phyloP scores from a whole-genome alignment of 345 rosid species.

The Ailanthus altissimus region DNA sequence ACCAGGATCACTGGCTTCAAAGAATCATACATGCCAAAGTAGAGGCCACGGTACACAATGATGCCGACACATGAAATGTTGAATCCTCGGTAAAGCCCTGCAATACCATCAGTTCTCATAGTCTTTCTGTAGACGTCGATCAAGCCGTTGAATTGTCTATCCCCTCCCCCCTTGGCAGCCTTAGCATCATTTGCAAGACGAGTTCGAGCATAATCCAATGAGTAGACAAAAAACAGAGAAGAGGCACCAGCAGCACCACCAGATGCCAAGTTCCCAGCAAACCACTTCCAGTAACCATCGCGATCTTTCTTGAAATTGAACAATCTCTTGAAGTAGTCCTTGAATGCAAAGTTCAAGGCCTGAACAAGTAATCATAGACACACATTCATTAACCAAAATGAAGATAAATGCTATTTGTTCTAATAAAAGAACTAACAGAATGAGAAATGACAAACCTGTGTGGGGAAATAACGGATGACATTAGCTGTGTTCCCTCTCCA shows the following conservation, averaged over 20 bases:
- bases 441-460: slow-evolving; percentile 33
- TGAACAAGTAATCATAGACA: background rate
- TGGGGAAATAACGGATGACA: slow-evolving; percentile 51
- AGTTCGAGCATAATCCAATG: slow-evolving; percentile 49
- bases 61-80: slow-evolving; percentile 44
- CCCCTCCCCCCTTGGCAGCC: slow-evolving; percentile 46
- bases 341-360: slow-evolving; percentile 61
- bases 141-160: slow-evolving; percentile 48
- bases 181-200: slow-evolving; percentile 52
- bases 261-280: slow-evolving; percentile 52
- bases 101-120: slow-evolving; percentile 38
- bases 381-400: background rate
- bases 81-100: slow-evolving; percentile 52
- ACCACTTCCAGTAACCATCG: slow-evolving; percentile 56
- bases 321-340: slow-evolving; percentile 51
- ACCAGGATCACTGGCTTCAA: slow-evolving; percentile 45
- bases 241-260: slow-evolving; percentile 57
- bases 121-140: slow-evolving; percentile 48
- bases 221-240: slow-evolving; percentile 43
- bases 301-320: slow-evolving; percentile 51
- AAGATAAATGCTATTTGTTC: background rate
- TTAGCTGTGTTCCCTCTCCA: slow-evolving; percentile 61
- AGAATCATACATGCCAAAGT: slow-evolving; percentile 53
- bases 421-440: too few species aligned
- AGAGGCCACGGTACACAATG: slow-evolving; percentile 46